Base-by-base conservation (phyloP, 371 early-diverging fungal genomes). In the Actinomortierella ambigua region DNA sequence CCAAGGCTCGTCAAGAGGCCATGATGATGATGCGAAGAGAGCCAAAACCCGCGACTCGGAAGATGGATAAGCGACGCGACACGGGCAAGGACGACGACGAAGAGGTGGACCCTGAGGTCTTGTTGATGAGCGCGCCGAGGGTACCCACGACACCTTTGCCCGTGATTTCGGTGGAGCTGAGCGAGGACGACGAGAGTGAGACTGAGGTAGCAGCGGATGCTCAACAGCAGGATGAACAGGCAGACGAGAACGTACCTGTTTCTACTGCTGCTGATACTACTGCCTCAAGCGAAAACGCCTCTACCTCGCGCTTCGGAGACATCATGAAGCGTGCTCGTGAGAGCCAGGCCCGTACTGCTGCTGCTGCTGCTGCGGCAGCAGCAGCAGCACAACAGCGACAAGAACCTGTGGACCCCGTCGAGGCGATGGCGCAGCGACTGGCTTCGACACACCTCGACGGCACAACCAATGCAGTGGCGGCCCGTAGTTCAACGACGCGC, bases 361-460 rank as follows among this genome's bases (percentile, higher is more conserved):
- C 47, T 22, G 46, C 63, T 0, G 52, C 63, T 9, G 43, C 56
- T 5, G 52, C 55, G 1, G 43, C 65, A 3, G 44, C 57, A 39
- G 42, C 44, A 8, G 18, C 60, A 26, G 20, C 51, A 15, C 5
- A 18, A 41, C 14, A 22, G 9, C 18, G 52, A 1, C 15, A 53
- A 5, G 29, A 50, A 15, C 14, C 65, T 11, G 5, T 65, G 8
- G 59, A 58, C 22, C 61, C 70, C 8, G 47, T 69, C 3, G 70
- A 69, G 4, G 65, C 65, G 20, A 69, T 69, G 55, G 50, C 70
- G 15, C 65, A 46, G 1, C 65, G 65, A n/a, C 58, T 69, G 14
- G 70, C 51, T 1, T 50, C 50, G 26, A 58, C 61, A n/a, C 61
- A 34, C 20, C 28, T 69, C 7, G 56, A 60, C 14, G 34, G 50